Evolutionary conservation across 2,329 filamentous ascomycete species (phyloP), one percentile per base, ranked within the genome.

Genomic region (Leptographium wingfieldii): DNA sequence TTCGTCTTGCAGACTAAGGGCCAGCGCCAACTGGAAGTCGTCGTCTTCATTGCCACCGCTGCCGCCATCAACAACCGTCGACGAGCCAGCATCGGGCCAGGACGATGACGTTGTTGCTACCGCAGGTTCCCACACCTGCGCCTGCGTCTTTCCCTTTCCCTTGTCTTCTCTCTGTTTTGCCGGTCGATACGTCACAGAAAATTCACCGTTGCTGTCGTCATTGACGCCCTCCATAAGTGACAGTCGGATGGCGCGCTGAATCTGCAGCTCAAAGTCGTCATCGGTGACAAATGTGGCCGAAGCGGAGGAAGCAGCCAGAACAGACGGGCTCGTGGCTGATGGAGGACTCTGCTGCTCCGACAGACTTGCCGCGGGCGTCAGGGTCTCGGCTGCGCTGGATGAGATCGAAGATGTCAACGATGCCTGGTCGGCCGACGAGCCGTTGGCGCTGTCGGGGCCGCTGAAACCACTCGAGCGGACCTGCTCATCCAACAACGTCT

Each of bases 231-330:
- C 82, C 57, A 85, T 72, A 7, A 86, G 71, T 2, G 81, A 85
- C 11, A 86, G 72, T 0, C 82, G 79, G 48, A 86, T 82, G 1
- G 83, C 84, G 58, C 81, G 77, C 69, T 85, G 82, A 11, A 86
- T 77, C 66, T 83, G 80, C 57, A 77, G 75, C 66, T 86, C 83
- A 62, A 81, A 83, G 29, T 83, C 78, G 38, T 77, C 73, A 22
- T 72, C 72, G 16, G 46, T 4, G 19, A 10, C 25, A 9, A 40
- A 43, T 19, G 40, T 16, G 12, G 6, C 12, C 14, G 40, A 19
- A 43, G 40, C 40, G n/a, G 16, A 12, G 16, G 40, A 43, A 43
- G 43, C 19, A 46, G 43, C 43, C 7, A 19, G 16, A n/a, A 19
- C 43, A 9, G 43, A 29, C 22, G 48, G 48, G 48, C 22, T 51